These are phyloP conservation scores for Hawksworthiomyces lignivorus DNA, from an alignment of 2,329 filamentous ascomycete species.

Conservation along the genomic window DNA sequence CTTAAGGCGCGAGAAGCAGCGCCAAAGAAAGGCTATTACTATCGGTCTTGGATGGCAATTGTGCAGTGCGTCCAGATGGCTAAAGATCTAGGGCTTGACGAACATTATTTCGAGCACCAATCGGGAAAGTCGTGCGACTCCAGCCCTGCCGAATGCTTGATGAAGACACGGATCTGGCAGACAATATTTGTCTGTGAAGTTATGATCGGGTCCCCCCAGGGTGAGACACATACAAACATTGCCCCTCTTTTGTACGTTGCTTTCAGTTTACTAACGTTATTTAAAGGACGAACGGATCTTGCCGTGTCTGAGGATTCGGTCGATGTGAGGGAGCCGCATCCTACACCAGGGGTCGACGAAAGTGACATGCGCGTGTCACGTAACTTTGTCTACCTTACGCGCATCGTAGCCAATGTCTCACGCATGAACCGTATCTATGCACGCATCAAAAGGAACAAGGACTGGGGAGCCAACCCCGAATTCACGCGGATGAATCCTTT, in stretches of 20 bases:
- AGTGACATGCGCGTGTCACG: slow-evolving; percentile 71
- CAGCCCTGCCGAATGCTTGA: slow-evolving; percentile 64
- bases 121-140: slow-evolving; percentile 63
- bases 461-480: slow-evolving; percentile 81
- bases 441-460: slow-evolving; percentile 58
- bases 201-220: slow-evolving; percentile 91
- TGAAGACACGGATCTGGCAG: slow-evolving; percentile 87
- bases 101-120: slow-evolving; percentile 74
- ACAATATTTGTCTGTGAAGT: slow-evolving; percentile 77
- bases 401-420: slow-evolving; percentile 69
- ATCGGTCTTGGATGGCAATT: slow-evolving; percentile 92
- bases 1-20: slow-evolving; percentile 88
- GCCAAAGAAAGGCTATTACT: slow-evolving; percentile 91
- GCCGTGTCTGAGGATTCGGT: slow-evolving; percentile 68
- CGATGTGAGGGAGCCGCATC: slow-evolving; percentile 61
- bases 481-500: slow-evolving; percentile 72
- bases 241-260: neutral
- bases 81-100: slow-evolving; percentile 81
- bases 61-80: slow-evolving; percentile 90
- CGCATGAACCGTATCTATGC: slow-evolving; percentile 69
- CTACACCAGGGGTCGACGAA: slow-evolving; percentile 60
- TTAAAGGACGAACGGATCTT: slow-evolving; percentile 66
- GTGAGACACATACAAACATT: too few relatives aligned
- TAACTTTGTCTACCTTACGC: slow-evolving; percentile 75
- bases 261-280: neutral